A percentile compares a stretch with the other conserved stretches of the same genome.
Evolutionary conservation across 2,329 filamentous ascomycete species (phyloP).

Genomic region (Hypocrella siamensis): DNA sequence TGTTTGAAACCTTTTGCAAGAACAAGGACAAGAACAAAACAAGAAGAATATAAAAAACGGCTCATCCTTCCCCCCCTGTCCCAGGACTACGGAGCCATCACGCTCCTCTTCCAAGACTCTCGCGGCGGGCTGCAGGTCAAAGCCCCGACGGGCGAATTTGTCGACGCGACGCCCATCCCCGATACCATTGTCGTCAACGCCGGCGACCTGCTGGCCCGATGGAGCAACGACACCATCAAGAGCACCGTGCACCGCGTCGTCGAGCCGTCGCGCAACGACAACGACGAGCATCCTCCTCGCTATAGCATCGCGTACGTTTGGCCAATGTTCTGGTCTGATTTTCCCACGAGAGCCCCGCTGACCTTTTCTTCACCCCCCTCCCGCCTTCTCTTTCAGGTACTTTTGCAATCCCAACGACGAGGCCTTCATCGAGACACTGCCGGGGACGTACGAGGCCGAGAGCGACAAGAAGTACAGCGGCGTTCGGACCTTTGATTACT

Average conservation of each 20-base stretch:
- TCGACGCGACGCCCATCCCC: slow-evolving; percentile 69
- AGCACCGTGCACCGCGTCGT: slow-evolving; percentile 84
- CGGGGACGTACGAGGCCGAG: slow-evolving; percentile 52
- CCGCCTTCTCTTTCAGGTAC: slow-evolving; percentile 33
- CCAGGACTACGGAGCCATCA: slow-evolving; percentile 46
- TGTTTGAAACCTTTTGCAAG: too few species aligned
- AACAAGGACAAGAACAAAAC: too few species aligned
- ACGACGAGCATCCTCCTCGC: slow-evolving; percentile 48
- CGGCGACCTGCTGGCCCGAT: slow-evolving; percentile 70
- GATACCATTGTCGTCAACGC: slow-evolving; percentile 80
- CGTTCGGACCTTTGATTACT: slow-evolving; percentile 67
- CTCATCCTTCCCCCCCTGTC: too few species aligned
- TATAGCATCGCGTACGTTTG: slow-evolving; percentile 69
- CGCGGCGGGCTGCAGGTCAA: slow-evolving; percentile 42
- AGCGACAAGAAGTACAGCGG: slow-evolving; percentile 63
- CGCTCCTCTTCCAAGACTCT: slow-evolving; percentile 44
- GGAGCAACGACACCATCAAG: slow-evolving; percentile 85
- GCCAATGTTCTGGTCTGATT: background rate
- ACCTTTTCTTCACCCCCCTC: background rate
- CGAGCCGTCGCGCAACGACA: slow-evolving; percentile 51
- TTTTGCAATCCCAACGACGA: slow-evolving; percentile 81
- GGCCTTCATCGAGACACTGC: slow-evolving; percentile 62
- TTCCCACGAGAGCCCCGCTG: background rate
- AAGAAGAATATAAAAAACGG: too few species aligned
- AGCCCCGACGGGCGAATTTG: slow-evolving; percentile 60